Conservation (phyloP, 306 rosid genomes). For the Sicyos baderoa region DNA sequence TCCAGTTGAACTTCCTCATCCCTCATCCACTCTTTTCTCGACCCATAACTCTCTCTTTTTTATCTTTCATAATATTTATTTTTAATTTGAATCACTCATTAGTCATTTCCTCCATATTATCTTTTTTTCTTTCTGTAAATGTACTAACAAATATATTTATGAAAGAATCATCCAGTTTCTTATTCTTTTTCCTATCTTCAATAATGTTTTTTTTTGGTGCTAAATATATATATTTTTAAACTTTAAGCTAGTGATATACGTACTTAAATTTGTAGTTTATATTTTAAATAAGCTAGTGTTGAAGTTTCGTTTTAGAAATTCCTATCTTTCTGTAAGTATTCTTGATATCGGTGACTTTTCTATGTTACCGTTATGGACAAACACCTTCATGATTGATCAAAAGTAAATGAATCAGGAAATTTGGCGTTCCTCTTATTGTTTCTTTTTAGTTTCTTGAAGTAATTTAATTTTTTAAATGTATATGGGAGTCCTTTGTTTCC, state of each 20-base stretch:
- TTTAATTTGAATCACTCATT: background rate
- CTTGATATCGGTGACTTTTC: background rate
- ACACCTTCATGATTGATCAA: background rate
- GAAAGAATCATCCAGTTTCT: background rate
- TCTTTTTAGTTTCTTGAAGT: background rate
- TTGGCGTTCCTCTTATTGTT: background rate
- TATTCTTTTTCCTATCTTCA: background rate
- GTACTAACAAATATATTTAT: background rate
- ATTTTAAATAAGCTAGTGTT: background rate
- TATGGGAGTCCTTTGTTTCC: background rate
- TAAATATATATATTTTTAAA: background rate
- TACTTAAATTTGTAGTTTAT: background rate
- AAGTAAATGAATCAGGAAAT: constrained; percentile 1
- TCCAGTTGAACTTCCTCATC: too few species aligned
- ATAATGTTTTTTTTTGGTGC: background rate
- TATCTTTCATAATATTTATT: background rate
- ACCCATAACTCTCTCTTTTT: background rate
- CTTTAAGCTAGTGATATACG: background rate
- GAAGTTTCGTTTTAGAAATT: background rate
- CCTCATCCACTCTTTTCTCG: background rate
- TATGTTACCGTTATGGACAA: background rate
- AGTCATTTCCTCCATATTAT: background rate
- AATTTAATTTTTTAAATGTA: background rate
- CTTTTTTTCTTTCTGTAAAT: background rate
- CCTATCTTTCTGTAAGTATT: background rate